Evolutionary conservation across 192 early-diverging fungal species (phyloP).

Genomic region (Chytriomyces confervae): DNA sequence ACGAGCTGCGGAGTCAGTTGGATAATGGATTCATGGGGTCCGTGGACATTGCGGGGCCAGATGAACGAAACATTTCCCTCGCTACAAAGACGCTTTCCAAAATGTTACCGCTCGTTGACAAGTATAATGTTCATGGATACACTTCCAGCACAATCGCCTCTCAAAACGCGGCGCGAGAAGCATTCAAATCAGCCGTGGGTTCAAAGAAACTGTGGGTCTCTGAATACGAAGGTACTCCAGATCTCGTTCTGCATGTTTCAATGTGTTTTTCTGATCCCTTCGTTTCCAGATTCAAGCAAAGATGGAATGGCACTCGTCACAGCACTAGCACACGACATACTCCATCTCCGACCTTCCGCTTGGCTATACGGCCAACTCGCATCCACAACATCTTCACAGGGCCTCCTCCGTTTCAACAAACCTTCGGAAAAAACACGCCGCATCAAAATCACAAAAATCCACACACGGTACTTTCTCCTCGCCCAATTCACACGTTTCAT

Average conservation of each 20-base stretch:
- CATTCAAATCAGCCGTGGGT: not conserved
- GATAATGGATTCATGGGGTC: not conserved
- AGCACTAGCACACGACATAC: constrained; percentile 35
- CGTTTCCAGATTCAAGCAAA: constrained; percentile 21
- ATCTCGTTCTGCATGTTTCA: not conserved
- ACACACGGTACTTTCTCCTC: constrained; percentile 28
- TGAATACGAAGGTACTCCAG: constrained; percentile 33
- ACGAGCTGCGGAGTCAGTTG: constrained; percentile 3
- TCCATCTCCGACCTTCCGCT: constrained; percentile 19
- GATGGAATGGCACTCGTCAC: constrained; percentile 26
- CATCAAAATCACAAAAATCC: not conserved
- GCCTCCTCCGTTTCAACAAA: too few species aligned
- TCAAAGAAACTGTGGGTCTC: constrained; percentile 30
- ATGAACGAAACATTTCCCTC: constrained; percentile 10
- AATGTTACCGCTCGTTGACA: not conserved
- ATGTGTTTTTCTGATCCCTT: not conserved
- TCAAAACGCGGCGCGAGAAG: constrained; percentile 2
- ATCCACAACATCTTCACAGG: too few species aligned
- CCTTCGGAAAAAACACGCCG: too few species aligned
- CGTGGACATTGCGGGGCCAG: constrained; percentile 25
- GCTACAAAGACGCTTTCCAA: not conserved
- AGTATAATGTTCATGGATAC: constrained; percentile 40
- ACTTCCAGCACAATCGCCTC: not conserved
- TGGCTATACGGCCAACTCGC: constrained; percentile 37
- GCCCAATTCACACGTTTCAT: constrained; percentile 45